These are phyloP conservation scores for Macrotyloma uniflorum DNA, from an alignment of 306 rosid genomes.

Conservation along the genomic window DNA sequence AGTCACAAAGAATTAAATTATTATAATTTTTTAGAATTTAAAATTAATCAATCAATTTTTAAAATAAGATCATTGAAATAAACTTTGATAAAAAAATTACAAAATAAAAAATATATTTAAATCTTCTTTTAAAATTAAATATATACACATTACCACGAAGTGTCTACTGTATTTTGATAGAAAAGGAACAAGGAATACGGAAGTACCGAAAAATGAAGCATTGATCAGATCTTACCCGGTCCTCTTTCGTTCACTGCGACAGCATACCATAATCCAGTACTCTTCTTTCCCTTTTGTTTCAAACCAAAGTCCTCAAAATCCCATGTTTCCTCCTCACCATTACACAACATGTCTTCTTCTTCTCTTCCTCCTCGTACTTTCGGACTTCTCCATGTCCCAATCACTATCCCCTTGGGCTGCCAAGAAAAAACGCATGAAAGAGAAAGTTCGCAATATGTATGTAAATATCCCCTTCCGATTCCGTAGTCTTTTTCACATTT, in stretches of 20 bases:
- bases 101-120: too few relatives aligned
- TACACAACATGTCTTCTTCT: conserved; percentile 54
- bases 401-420: conserved; percentile 52
- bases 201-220: not conserved
- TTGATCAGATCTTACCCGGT: conserved; percentile 20
- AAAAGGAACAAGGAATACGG: not conserved
- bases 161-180: not conserved
- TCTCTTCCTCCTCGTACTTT: conserved; percentile 50
- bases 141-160: not conserved
- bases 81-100: too few relatives aligned
- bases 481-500: not conserved
- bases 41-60: too few relatives aligned
- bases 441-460: conserved; percentile 87
- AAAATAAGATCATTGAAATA: too few relatives aligned
- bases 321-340: conserved; percentile 41
- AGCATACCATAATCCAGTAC: conserved; percentile 18
- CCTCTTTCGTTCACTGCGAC: not conserved
- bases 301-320: conserved; percentile 12
- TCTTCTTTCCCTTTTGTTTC: conserved; percentile 22
- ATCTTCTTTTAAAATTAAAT: too few relatives aligned
- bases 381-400: conserved; percentile 39
- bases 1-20: too few relatives aligned
- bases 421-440: conserved; percentile 80
- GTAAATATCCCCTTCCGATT: conserved; percentile 5
- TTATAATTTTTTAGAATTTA: too few relatives aligned